These are phyloP conservation scores for Tetraselmis chui DNA, from an alignment of 139 green algal species.

Conservation along the genomic window DNA sequence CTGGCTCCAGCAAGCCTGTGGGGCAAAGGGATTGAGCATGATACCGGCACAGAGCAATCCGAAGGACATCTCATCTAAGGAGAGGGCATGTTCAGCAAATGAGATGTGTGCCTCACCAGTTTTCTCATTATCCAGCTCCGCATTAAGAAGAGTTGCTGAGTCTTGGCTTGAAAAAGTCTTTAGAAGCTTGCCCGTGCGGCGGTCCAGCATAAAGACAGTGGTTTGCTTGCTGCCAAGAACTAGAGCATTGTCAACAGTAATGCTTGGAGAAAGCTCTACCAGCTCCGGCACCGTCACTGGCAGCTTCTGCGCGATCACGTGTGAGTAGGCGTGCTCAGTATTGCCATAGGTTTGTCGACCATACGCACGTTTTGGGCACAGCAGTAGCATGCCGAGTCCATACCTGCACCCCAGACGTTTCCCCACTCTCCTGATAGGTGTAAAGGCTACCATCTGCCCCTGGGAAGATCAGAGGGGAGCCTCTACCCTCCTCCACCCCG, in stretches of 20 bases:
- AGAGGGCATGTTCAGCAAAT: no score
- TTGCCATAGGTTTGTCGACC: no score
- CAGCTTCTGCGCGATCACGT: no score
- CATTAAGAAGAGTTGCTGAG: neutral
- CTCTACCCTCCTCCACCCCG: neutral
- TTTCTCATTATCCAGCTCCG: neutral
- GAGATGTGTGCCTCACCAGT: no score
- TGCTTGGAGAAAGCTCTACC: constrained; percentile 67
- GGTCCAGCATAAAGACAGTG: constrained; percentile 73
- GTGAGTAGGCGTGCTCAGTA: no score
- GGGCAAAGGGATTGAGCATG: no score
- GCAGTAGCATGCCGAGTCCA: no score
- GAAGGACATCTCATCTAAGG: no score
- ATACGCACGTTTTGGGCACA: no score
- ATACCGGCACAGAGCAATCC: no score
- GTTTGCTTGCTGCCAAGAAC: constrained; percentile 66
- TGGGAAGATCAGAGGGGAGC: constrained; percentile 64
- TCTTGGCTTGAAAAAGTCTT: neutral
- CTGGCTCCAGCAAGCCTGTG: neutral
- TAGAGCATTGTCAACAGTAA: constrained; percentile 72
- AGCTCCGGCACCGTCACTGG: constrained; percentile 75
- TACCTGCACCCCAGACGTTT: constrained; percentile 23
- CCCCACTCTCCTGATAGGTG: constrained; percentile 38
- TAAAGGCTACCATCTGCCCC: constrained; percentile 85
- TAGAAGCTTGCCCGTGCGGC: constrained; percentile 45